A percentile compares a stretch with the other conserved stretches of the same genome.
phyloP scores from a whole-genome alignment of 2,329 filamentous ascomycete genomes.

The Chaetomium strumarium region DNA sequence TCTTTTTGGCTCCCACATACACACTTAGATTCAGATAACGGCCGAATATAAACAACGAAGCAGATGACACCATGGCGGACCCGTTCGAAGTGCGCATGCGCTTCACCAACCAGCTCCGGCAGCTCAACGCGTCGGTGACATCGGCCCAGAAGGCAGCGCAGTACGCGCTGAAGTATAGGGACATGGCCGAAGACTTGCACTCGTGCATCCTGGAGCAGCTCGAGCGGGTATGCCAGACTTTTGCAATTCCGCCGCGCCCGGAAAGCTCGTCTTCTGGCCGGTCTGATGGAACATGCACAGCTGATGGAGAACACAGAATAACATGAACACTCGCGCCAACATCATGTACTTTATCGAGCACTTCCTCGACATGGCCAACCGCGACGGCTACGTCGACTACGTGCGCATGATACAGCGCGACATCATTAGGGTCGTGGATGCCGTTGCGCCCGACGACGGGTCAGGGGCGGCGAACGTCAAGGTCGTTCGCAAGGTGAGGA shows the following conservation, averaged over 20 bases:
- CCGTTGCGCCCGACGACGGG: constrained; percentile 80
- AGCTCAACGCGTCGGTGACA: constrained; percentile 83
- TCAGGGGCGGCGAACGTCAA: constrained; percentile 91
- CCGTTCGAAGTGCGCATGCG: constrained; percentile 98
- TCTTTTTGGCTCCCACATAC: too few relatives aligned
- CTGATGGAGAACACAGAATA: constrained; percentile 52
- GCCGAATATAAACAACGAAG: background rate
- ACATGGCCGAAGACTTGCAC: constrained; percentile 95
- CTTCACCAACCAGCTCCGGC: constrained; percentile 84
- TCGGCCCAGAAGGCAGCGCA: constrained; percentile 88
- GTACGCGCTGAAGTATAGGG: constrained; percentile 88
- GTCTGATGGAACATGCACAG: background rate
- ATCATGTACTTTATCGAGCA: constrained; percentile 99
- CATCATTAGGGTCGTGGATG: constrained; percentile 84
- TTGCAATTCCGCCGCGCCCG: constrained; percentile 21
- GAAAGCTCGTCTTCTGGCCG: constrained; percentile 2
- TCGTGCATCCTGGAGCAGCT: constrained; percentile 96
- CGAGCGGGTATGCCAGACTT: constrained; percentile 54
- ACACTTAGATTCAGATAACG: too few relatives aligned
- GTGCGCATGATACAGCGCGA: constrained; percentile 93
- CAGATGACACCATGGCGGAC: constrained; percentile 51
- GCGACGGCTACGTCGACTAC: constrained; percentile 72
- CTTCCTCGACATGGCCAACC: constrained; percentile 78
- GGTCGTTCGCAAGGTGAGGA: constrained; percentile 71
- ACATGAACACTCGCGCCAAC: constrained; percentile 95